These are phyloP conservation scores for Daldinia caldariorum DNA, from an alignment of 495 filamentous ascomycete genomes.

Conservation along the genomic window DNA sequence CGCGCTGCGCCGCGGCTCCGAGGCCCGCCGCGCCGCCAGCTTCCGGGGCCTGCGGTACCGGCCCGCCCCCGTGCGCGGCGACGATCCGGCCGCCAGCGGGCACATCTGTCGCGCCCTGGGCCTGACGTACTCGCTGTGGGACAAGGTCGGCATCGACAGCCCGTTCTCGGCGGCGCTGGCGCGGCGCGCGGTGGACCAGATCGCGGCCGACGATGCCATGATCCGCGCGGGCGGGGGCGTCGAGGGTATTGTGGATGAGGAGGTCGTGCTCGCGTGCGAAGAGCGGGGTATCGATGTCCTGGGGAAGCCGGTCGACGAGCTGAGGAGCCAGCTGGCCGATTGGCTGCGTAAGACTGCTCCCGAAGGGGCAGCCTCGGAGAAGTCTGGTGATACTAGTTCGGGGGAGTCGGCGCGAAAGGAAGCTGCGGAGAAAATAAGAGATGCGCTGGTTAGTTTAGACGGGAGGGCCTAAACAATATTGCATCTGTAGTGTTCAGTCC, in stretches of 20 bases:
- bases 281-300: constrained; percentile 55
- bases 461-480: neutral
- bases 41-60: constrained; percentile 49
- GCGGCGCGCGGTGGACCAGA: constrained; percentile 42
- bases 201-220: constrained; percentile 49
- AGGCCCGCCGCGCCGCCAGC: constrained; percentile 56
- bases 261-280: constrained; percentile 55
- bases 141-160: constrained; percentile 40
- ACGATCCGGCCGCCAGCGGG: constrained; percentile 19
- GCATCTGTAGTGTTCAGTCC: neutral
- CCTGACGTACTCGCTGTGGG: constrained; percentile 48
- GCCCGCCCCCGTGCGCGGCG: neutral
- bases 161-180: constrained; percentile 32
- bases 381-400: neutral
- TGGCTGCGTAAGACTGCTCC: constrained; percentile 51
- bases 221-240: constrained; percentile 51
- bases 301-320: constrained; percentile 35
- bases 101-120: constrained; percentile 48
- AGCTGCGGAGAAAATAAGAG: constrained; percentile 27
- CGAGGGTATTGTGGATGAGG: constrained; percentile 49
- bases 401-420: constrained; percentile 10
- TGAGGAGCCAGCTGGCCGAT: constrained; percentile 43
- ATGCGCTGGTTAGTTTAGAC: constrained; percentile 28
- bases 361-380: neutral
- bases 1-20: constrained; percentile 60